Conservation (phyloP, 2,329 filamentous ascomycete genomes). For the Coleophoma cylindrospora region DNA sequence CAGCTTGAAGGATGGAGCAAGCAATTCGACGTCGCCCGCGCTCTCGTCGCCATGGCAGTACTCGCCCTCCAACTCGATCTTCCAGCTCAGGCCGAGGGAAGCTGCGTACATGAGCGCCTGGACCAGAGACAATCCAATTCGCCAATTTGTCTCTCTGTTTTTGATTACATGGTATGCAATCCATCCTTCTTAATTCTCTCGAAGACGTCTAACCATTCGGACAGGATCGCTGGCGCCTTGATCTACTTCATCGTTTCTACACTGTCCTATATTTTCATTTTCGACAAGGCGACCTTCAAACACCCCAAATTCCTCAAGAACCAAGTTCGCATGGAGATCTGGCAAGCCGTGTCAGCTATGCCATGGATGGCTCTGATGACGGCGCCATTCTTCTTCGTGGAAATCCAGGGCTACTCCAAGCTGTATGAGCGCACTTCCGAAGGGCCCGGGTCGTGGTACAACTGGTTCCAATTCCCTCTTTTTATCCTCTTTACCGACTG, state of each 20-base stretch:
- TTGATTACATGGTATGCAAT: slow-evolving; percentile 74
- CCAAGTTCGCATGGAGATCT: slow-evolving; percentile 82
- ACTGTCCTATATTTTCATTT: slow-evolving; percentile 82
- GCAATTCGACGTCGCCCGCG: slow-evolving; percentile 50
- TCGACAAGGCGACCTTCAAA: slow-evolving; percentile 82
- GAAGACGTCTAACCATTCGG: slow-evolving; percentile 6
- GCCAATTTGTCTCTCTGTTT: slow-evolving; percentile 73
- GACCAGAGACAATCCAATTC: slow-evolving; percentile 70
- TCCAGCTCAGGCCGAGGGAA: slow-evolving; percentile 64
- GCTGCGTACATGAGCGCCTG: slow-evolving; percentile 76
- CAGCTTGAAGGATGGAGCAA: slow-evolving; percentile 41
- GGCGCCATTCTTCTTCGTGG: slow-evolving; percentile 72
- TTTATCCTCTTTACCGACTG: slow-evolving; percentile 88
- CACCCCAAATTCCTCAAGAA: slow-evolving; percentile 96
- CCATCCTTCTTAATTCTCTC: not conserved
- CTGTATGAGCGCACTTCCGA: slow-evolving; percentile 79
- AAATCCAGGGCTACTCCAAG: slow-evolving; percentile 80
- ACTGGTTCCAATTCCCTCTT: slow-evolving; percentile 76
- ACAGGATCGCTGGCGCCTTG: slow-evolving; percentile 77
- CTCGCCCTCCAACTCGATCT: slow-evolving; percentile 65
- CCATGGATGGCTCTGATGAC: slow-evolving; percentile 81
- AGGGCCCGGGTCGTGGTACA: slow-evolving; percentile 74
- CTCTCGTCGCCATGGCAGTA: slow-evolving; percentile 62
- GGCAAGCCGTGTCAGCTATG: slow-evolving; percentile 70
- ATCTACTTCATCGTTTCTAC: slow-evolving; percentile 82